phyloP scores from a whole-genome alignment of 75 land plant genomes.

The Pinus tabuliformis region DNA sequence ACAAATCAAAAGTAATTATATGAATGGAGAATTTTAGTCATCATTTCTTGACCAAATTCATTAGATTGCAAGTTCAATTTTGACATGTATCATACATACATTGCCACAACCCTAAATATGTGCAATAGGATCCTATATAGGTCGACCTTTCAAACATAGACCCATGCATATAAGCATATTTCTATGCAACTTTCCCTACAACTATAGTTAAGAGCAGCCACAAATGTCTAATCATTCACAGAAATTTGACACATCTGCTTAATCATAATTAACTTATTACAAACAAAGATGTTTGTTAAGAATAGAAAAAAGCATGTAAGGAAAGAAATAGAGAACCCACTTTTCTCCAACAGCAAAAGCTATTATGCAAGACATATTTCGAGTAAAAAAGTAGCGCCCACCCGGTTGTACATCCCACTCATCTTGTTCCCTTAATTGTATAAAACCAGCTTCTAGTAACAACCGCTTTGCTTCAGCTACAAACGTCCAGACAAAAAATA shows the following conservation, averaged over 20 bases:
- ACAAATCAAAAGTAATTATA: no score
- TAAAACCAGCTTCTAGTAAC: slow-evolving; percentile 80
- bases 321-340: slow-evolving; percentile 35
- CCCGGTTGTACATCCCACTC: slow-evolving; percentile 95
- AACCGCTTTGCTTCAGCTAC: slow-evolving; percentile 87
- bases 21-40: no score
- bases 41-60: no score
- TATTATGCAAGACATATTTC: slow-evolving; percentile 90
- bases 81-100: background rate
- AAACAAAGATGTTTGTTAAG: background rate
- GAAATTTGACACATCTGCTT: background rate
- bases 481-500: background rate
- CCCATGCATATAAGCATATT: background rate
- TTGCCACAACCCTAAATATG: background rate
- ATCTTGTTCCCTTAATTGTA: slow-evolving; percentile 77
- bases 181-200: background rate
- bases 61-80: no score
- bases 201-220: background rate
- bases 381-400: slow-evolving; percentile 89
- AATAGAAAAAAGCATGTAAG: background rate
- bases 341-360: slow-evolving; percentile 91
- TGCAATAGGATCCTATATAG: background rate
- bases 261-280: background rate
- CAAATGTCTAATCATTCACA: background rate
- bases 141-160: background rate